Evolutionary conservation across 139 green algal genomes (phyloP).

Genomic region (Tetradesmus lagerheimii): DNA sequence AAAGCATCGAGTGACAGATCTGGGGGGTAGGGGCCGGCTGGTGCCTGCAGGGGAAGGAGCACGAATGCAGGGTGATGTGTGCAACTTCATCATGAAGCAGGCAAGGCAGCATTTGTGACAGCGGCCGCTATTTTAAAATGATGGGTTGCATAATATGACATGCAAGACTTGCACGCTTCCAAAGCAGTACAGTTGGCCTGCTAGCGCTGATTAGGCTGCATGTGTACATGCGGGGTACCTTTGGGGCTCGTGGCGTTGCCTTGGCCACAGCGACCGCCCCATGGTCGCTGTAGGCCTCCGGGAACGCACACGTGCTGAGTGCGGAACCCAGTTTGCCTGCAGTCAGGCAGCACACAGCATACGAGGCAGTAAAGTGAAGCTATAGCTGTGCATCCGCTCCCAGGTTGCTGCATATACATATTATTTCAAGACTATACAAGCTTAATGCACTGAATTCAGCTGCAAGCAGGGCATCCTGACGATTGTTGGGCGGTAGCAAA

Average conservation of each 20-base stretch:
- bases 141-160: no score
- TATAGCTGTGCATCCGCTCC: background rate
- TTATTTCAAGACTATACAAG: no score
- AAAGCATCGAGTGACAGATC: background rate
- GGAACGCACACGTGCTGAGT: constrained; percentile 19
- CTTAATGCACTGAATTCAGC: background rate
- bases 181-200: background rate
- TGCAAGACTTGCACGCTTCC: background rate
- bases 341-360: background rate
- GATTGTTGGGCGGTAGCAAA: background rate
- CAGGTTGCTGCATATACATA: no score
- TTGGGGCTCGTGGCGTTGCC: background rate
- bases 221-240: background rate
- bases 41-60: background rate
- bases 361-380: background rate
- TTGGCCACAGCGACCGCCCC: background rate
- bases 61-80: no score
- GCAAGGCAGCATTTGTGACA: no score
- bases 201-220: background rate
- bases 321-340: constrained; percentile 25
- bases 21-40: background rate
- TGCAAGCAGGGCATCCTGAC: background rate
- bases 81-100: no score
- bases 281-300: background rate
- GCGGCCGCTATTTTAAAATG: no score